Conservation (phyloP, 1,284 basidiomycete genomes). For the Paramarasmius palmivorus region DNA sequence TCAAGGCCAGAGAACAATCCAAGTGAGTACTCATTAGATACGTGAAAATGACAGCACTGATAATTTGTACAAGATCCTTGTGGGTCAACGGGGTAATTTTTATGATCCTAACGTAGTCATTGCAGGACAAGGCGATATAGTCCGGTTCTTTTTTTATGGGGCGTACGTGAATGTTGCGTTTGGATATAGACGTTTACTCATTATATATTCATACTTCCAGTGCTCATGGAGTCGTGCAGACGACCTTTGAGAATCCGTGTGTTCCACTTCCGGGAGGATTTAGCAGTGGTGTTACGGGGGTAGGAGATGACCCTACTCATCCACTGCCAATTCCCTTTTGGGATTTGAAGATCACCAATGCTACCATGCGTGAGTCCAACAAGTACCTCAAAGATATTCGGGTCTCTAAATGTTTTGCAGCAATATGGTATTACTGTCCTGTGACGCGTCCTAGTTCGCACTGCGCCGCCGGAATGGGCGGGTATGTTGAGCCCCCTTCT, state of each 20-base stretch:
- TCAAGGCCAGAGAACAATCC: too few relatives aligned
- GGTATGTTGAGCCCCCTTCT: background rate
- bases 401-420: background rate
- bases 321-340: background rate
- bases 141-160: background rate
- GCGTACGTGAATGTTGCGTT: background rate
- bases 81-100: background rate
- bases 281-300: background rate
- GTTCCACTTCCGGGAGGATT: background rate
- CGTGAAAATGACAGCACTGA: too few relatives aligned
- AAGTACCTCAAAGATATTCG: background rate
- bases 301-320: background rate
- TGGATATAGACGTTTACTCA: too few relatives aligned
- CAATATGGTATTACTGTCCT: slow-evolving; percentile 3
- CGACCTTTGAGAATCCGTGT: background rate
- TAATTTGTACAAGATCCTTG: too few relatives aligned
- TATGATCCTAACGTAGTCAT: background rate
- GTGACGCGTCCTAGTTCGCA: background rate
- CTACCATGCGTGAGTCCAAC: background rate
- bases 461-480: slow-evolving; percentile 1
- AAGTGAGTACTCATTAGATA: too few relatives aligned
- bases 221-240: background rate
- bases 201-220: background rate
- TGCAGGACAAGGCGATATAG: background rate
- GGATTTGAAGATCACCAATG: slow-evolving; percentile 1